Evolutionary conservation across 2,329 filamentous ascomycete species (phyloP).

Genomic region (Fusarium sp.): DNA sequence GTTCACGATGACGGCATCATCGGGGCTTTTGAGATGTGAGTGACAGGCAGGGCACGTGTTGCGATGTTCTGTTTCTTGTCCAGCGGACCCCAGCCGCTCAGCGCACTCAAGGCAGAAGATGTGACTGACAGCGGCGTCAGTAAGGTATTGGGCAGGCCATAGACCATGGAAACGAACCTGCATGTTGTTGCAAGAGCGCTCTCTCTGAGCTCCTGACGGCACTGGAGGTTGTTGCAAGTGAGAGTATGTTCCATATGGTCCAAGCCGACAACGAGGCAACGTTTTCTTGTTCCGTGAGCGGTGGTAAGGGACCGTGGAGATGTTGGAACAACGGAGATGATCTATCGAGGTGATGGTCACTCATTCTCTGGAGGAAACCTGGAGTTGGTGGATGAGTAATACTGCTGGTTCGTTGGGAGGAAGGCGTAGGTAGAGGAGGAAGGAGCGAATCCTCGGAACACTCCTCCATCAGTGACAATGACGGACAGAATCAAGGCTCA

Average conservation of each 20-base stretch:
- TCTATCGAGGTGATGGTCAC: background rate
- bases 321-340: background rate
- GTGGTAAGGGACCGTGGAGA: background rate
- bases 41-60: constrained; percentile 81
- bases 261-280: background rate
- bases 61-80: constrained; percentile 48
- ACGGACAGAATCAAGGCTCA: background rate
- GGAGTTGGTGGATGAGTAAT: background rate
- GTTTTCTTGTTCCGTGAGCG: background rate
- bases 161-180: constrained; percentile 64
- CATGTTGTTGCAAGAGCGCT: constrained; percentile 89
- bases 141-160: background rate
- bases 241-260: constrained; percentile 77
- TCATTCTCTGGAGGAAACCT: background rate
- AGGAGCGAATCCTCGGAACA: background rate
- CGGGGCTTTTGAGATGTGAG: constrained; percentile 73
- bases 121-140: constrained; percentile 66
- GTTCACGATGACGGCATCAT: constrained; percentile 79
- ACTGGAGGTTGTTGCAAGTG: constrained; percentile 84
- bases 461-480: background rate
- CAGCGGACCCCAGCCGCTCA: constrained; percentile 71
- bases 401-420: background rate
- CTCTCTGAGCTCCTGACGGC: constrained; percentile 75
- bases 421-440: background rate
- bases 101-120: constrained; percentile 87